Conservation (phyloP, 2,329 filamentous ascomycete species). For the Colletotrichum sp. region DNA sequence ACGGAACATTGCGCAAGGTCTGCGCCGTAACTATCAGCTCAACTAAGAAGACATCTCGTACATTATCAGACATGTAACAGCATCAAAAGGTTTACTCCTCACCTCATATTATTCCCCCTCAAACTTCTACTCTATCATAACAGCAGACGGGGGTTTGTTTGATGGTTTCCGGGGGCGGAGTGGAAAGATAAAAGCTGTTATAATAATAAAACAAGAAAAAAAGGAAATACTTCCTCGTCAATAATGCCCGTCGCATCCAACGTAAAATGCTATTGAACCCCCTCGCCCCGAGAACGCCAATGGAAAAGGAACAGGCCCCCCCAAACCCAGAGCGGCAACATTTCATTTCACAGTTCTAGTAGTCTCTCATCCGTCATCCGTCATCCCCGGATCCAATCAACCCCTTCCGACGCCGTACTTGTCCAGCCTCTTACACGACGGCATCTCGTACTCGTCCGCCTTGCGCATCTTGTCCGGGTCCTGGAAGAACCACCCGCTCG, state of each 20-base stretch:
- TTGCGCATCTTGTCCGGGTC: conserved; percentile 80
- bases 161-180: background rate
- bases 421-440: conserved; percentile 57
- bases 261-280: background rate
- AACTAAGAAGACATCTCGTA: background rate
- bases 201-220: background rate
- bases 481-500: conserved; percentile 86
- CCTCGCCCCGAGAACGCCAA: background rate
- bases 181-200: background rate
- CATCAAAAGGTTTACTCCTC: background rate
- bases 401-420: conserved; percentile 38
- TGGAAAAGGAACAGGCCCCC: background rate
- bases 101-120: background rate
- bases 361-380: background rate
- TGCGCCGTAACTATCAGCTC: too few species aligned
- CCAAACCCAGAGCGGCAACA: background rate
- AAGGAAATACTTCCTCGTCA: background rate
- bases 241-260: background rate
- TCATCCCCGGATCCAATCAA: background rate
- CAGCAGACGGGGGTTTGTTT: background rate
- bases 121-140: background rate
- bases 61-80: accelerated
- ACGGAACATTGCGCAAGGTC: background rate
- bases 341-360: background rate
- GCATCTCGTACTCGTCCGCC: conserved; percentile 61